A percentile compares a stretch with the other conserved stretches of the same genome.
Evolutionary conservation across 805 yeast genomes (phyloP).

Genomic region (Candida nitratophila): DNA sequence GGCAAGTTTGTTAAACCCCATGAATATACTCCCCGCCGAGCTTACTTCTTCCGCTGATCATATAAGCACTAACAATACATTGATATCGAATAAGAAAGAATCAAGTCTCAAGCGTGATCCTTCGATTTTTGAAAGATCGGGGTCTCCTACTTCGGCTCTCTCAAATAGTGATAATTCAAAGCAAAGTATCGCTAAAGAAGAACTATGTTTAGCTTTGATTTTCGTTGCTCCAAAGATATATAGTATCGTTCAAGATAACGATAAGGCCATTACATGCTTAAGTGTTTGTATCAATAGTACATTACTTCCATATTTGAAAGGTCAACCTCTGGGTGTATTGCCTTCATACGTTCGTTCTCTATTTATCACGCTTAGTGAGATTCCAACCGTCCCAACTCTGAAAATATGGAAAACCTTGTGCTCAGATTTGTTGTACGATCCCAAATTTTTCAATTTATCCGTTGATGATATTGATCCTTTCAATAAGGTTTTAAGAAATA

Average conservation of each 20-base stretch:
- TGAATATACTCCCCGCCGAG: slow-evolving; percentile 14
- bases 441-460: slow-evolving; percentile 41
- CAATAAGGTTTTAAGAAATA: slow-evolving; percentile 47
- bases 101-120: neutral
- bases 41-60: neutral
- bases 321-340: slow-evolving; percentile 31
- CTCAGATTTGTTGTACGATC: slow-evolving; percentile 58
- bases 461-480: slow-evolving; percentile 32
- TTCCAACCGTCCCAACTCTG: slow-evolving; percentile 28
- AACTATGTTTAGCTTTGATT: slow-evolving; percentile 34
- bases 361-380: slow-evolving; percentile 27
- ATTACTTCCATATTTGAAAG: slow-evolving; percentile 45
- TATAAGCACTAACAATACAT: neutral
- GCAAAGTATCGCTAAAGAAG: slow-evolving; percentile 28
- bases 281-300: slow-evolving; percentile 47
- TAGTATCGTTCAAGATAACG: slow-evolving; percentile 47
- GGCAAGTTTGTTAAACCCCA: slow-evolving; percentile 14
- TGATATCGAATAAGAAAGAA: neutral
- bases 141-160: neutral
- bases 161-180: neutral
- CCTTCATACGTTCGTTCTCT: slow-evolving; percentile 38
- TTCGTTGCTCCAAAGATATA: slow-evolving; percentile 34
- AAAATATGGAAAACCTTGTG: slow-evolving; percentile 62
- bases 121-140: neutral
- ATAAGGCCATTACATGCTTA: slow-evolving; percentile 45